phyloP scores from a whole-genome alignment of 139 green algal species.

The Mesostigma viride region DNA sequence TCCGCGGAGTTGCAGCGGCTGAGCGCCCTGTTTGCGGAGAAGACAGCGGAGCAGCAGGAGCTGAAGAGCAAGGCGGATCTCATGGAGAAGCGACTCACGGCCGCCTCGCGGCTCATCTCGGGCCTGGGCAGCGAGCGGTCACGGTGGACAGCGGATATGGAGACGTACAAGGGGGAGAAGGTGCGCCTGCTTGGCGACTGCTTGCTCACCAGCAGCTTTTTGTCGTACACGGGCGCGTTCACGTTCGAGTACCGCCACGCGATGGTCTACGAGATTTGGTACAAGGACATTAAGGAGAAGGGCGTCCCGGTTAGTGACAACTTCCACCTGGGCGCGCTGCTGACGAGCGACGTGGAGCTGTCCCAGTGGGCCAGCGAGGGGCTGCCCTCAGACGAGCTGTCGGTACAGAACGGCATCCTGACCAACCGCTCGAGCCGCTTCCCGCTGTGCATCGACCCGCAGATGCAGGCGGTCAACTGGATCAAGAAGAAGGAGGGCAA shows the following conservation, averaged over 20 bases:
- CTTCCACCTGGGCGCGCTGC: constrained; percentile 61
- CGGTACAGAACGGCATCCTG: constrained; percentile 74
- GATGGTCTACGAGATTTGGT: constrained; percentile 61
- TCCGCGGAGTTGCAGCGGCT: constrained; percentile 49
- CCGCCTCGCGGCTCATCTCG: constrained; percentile 60
- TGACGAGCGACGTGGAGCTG: constrained; percentile 64
- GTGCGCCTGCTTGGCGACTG: constrained; percentile 62
- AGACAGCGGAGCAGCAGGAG: constrained; percentile 56
- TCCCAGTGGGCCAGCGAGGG: constrained; percentile 56
- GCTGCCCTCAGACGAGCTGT: constrained; percentile 66
- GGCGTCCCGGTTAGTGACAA: constrained; percentile 50
- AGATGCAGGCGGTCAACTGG: constrained; percentile 64
- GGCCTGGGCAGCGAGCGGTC: constrained; percentile 57
- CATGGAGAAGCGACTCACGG: constrained; percentile 66
- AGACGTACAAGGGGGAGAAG: constrained; percentile 35
- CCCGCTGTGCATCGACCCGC: constrained; percentile 72
- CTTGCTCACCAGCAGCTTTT: constrained; percentile 62
- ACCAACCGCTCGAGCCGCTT: constrained; percentile 55
- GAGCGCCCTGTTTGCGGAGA: constrained; percentile 59
- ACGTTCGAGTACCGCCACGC: constrained; percentile 63
- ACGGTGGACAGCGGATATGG: constrained; percentile 64
- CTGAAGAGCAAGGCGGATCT: constrained; percentile 68
- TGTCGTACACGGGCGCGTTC: constrained; percentile 70
- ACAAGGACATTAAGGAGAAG: constrained; percentile 45
- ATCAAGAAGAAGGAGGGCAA: constrained; percentile 74